Conservation (phyloP, 2,329 filamentous ascomycete genomes). For the Dothidotthia symphoricarpi region DNA sequence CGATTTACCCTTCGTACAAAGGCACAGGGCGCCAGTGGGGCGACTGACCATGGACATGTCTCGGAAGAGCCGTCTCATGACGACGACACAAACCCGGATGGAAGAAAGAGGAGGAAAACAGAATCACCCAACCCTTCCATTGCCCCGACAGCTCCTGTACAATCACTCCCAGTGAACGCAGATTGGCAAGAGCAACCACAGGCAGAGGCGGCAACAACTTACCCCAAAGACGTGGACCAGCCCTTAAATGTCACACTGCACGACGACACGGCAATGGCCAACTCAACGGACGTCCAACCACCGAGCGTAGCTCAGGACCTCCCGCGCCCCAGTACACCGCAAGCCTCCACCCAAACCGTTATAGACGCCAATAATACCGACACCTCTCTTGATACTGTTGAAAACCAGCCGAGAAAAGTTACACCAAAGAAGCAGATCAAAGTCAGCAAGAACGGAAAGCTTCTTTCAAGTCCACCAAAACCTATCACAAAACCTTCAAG, state of each 20-base stretch:
- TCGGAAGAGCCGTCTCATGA: slow-evolving; percentile 17
- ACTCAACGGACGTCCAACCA: slow-evolving; percentile 1
- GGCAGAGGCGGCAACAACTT: no score
- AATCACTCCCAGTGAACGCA: no score
- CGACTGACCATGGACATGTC: neutral
- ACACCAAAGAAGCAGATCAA: slow-evolving; percentile 40
- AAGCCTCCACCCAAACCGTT: neutral
- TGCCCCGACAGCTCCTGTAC: neutral
- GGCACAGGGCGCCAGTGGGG: neutral
- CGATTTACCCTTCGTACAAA: slow-evolving; percentile 22
- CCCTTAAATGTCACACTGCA: no score
- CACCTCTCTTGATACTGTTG: neutral
- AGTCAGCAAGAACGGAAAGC: slow-evolving; percentile 47
- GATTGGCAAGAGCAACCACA: no score
- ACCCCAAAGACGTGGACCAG: no score
- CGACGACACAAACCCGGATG: slow-evolving; percentile 30
- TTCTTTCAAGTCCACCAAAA: slow-evolving; percentile 44
- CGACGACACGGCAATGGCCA: slow-evolving; percentile 1
- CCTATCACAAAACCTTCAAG: slow-evolving; percentile 11
- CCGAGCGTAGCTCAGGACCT: neutral
- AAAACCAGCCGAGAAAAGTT: slow-evolving; percentile 3
- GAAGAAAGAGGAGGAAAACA: slow-evolving; percentile 43
- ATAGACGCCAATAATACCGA: neutral
- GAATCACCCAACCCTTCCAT: slow-evolving; percentile 21
- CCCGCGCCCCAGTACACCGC: slow-evolving; percentile 1